These are phyloP conservation scores for Mycena citricolor DNA, from an alignment of 1,284 basidiomycete species.

Conservation along the genomic window DNA sequence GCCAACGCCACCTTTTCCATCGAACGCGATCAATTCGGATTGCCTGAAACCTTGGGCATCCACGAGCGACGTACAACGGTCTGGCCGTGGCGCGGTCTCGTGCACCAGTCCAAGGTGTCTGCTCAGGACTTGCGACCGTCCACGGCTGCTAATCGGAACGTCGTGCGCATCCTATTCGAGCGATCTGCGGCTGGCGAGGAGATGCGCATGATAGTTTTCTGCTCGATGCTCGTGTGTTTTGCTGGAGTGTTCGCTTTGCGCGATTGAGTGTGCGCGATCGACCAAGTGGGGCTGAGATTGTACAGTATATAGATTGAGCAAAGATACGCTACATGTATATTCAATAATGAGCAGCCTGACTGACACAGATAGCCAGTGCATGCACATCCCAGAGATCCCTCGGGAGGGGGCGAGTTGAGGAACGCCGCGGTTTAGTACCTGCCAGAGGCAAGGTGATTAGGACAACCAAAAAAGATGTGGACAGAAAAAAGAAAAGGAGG, in stretches of 20 bases:
- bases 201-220: slow-evolving; percentile 58
- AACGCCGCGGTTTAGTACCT: too few relatives aligned
- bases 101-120: slow-evolving; percentile 39
- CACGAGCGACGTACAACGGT: slow-evolving; percentile 36
- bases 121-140: slow-evolving; percentile 50
- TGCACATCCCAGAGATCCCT: too few relatives aligned
- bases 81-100: slow-evolving; percentile 39
- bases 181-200: slow-evolving; percentile 67
- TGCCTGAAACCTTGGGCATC: slow-evolving; percentile 38
- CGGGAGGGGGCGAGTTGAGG: too few relatives aligned
- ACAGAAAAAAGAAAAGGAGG: slow-evolving; percentile 1
- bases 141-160: slow-evolving; percentile 32
- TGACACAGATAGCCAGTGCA: slow-evolving; percentile 4
- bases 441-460: slow-evolving; percentile 22
- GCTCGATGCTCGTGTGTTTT: slow-evolving; percentile 50
- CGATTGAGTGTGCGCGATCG: slow-evolving; percentile 28
- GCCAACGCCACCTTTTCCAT: slow-evolving; percentile 58
- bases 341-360: too few relatives aligned
- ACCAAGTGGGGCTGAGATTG: too few relatives aligned
- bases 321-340: too few relatives aligned
- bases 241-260: slow-evolving; percentile 53
- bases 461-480: slow-evolving; percentile 29
- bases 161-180: slow-evolving; percentile 50
- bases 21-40: slow-evolving; percentile 47
- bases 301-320: too few relatives aligned